These are phyloP conservation scores for Colletotrichum kahawae DNA, from an alignment of 2,329 filamentous ascomycete species.

Conservation along the genomic window DNA sequence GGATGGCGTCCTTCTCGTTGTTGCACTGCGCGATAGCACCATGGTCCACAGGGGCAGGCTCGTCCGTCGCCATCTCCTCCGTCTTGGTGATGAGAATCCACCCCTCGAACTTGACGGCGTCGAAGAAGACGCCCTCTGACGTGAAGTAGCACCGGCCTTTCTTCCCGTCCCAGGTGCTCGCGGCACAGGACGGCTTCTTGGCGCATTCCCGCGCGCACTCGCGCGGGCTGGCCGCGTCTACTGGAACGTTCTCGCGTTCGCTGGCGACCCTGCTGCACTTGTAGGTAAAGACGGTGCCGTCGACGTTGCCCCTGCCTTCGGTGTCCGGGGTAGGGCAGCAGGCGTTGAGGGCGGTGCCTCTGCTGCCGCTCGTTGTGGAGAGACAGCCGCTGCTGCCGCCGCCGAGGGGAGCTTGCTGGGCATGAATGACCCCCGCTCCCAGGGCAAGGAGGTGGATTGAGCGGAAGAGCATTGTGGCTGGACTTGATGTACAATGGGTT, in stretches of 20 bases:
- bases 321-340: neutral
- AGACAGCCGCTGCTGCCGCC: neutral
- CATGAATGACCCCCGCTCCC: neutral
- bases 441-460: fast-evolving
- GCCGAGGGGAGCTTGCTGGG: neutral
- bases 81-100: neutral
- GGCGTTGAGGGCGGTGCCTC: fast-evolving
- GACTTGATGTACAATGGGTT: fast-evolving
- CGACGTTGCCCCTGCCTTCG: neutral
- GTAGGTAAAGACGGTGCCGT: neutral
- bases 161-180: neutral
- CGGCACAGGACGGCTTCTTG: neutral
- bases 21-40: neutral
- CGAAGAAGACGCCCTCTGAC: neutral
- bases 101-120: neutral
- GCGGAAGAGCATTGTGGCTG: neutral
- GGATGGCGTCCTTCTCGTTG: neutral
- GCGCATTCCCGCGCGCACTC: neutral
- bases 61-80: neutral
- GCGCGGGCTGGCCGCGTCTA: neutral
- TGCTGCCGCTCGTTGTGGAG: neutral
- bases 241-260: neutral
- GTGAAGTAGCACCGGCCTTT: neutral
- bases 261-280: neutral
- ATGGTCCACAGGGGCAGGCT: fast-evolving